Percentiles rank a stretch among this genome's conserved stretches.
These are phyloP conservation scores for Cynara cardunculus DNA, from an alignment of 129 eudicot species.

Conservation along the genomic window DNA sequence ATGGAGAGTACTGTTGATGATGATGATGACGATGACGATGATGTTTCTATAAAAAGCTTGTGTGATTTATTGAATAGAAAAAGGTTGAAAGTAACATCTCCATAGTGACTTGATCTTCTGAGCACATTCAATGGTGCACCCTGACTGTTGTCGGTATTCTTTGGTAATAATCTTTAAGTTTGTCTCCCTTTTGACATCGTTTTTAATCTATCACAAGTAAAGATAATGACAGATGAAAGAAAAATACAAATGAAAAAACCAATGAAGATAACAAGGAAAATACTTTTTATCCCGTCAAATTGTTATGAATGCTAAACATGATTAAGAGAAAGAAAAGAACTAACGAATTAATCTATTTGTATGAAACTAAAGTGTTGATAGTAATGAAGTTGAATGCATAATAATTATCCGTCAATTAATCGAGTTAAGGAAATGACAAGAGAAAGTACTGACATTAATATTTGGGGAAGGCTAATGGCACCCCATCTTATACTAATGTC, in stretches of 20 bases:
- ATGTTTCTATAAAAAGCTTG: not conserved
- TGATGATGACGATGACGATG: not conserved
- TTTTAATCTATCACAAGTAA: not conserved
- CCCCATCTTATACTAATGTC: too few species aligned
- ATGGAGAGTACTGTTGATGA: not conserved
- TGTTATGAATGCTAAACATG: not conserved
- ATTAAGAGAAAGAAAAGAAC: not conserved
- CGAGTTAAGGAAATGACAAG: not conserved
- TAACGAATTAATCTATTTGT: not conserved
- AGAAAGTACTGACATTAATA: not conserved
- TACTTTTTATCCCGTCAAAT: not conserved
- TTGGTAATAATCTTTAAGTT: too few species aligned
- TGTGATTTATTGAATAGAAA: not conserved
- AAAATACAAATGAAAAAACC: not conserved
- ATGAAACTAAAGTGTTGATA: not conserved
- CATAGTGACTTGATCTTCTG: not conserved
- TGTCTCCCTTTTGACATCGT: not conserved
- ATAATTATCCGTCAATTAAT: not conserved
- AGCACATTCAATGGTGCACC: not conserved
- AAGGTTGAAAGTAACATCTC: not conserved
- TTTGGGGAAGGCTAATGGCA: too few species aligned
- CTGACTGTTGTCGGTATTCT: too few species aligned
- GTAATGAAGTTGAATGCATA: not conserved
- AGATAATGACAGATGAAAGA: not conserved
- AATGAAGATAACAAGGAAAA: not conserved